A percentile compares a stretch with the other conserved stretches of the same genome.
Conservation (phyloP, 129 eudicot genomes). For the Lactuca sativa region DNA sequence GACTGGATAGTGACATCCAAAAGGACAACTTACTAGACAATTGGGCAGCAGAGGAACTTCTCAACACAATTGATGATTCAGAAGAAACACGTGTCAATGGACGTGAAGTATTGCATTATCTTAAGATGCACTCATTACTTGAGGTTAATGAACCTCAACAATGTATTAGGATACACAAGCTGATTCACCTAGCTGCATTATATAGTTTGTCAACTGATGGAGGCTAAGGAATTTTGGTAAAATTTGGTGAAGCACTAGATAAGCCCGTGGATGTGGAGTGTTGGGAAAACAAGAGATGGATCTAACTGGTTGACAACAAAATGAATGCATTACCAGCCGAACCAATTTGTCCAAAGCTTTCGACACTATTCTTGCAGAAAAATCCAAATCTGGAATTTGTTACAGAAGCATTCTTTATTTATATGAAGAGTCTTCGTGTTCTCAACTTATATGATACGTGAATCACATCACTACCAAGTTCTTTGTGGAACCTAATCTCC, state of each 20-base stretch:
- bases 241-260: conserved; percentile 12
- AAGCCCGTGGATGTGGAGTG: conserved; percentile 19
- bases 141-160: conserved; percentile 18
- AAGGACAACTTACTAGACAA: conserved; percentile 22
- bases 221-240: conserved; percentile 18
- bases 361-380: conserved; percentile 36
- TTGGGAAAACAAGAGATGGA: conserved; percentile 26
- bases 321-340: conserved; percentile 18
- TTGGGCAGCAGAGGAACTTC: conserved; percentile 29
- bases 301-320: conserved; percentile 29
- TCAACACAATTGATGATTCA: conserved; percentile 3
- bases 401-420: conserved; percentile 19
- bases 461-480: conserved; percentile 31
- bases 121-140: conserved; percentile 24
- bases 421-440: conserved; percentile 35
- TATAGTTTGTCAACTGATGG: conserved; percentile 6
- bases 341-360: conserved; percentile 23
- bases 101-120: conserved; percentile 4
- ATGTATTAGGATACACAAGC: conserved; percentile 35
- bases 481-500: neutral
- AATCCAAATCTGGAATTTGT: conserved; percentile 19
- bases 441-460: conserved; percentile 27
- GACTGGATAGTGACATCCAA: conserved; percentile 26
- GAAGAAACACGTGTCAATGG: conserved; percentile 12
- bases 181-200: conserved; percentile 31